Base-by-base conservation (phyloP, 352 stramenopile genomes). In the Globisporangium mamillatum region DNA sequence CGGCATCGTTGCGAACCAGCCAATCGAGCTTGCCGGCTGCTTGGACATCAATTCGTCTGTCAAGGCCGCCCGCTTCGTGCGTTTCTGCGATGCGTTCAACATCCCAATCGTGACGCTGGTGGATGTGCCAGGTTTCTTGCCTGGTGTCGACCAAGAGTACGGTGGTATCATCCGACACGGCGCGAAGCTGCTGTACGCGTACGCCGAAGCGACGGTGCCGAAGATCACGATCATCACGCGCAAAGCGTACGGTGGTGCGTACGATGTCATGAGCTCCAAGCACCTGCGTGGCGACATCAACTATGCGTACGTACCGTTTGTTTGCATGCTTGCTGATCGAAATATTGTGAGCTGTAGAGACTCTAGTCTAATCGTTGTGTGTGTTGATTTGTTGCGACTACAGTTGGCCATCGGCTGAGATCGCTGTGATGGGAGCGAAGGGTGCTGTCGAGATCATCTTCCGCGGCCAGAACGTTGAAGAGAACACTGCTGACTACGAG, bases 201-300 rank as follows among this genome's bases (percentile, higher is more conserved):
- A 99, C 74, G 93, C 95, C 3, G 96, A 99, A 74, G 97, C 97
- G 24, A 99, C 92, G 14, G 97, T 99, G 56, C 97, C 97, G n/a
- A 99, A 99, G 77, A 88, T 97, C 73, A 99, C 97, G 22, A 96
- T 99, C 32, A 99, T 99, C 78, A 99, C 96, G 25, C 87, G 97
- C 38, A 99, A 99, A 75, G 97, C 97, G 24, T 99, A 99, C 77
- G 97, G 97, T 63, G 97, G 97, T 48, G 97, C 97, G 4, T 99
- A 99, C 80, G 97, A 99, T 78, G 96, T 99, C 41, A 99, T 99
- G 97, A 91, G 86, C 65, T 98, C 93, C 63, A 99, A 99, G 86
- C 97, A 99, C 78, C 80, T 99, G 56, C 88, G 92, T 46, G 96
- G 91, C 10, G 97, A 99, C 89, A 90, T 95, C 66, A 99, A 99